Conservation (phyloP, 768 basidiomycete genomes). For the Xerocomus potaroensis region DNA sequence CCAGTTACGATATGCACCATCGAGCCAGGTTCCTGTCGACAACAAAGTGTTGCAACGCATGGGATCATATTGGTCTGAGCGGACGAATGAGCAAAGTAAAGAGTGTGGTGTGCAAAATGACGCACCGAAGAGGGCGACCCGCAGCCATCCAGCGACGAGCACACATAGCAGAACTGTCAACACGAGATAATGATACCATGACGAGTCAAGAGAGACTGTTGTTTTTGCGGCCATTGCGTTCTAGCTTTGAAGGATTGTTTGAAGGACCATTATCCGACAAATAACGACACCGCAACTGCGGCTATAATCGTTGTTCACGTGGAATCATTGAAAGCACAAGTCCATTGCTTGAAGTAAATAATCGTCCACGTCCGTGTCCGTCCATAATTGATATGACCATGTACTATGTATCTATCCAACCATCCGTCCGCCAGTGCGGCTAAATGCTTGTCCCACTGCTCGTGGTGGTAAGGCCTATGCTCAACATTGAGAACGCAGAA, state of each 20-base stretch:
- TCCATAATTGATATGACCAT: neutral
- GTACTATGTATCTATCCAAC: constrained; percentile 1
- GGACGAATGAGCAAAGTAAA: constrained; percentile 1
- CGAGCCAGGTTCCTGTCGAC: constrained; percentile 75
- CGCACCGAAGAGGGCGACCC: constrained; percentile 44
- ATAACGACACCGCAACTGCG: neutral
- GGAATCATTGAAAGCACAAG: too few relatives aligned
- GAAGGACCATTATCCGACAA: neutral
- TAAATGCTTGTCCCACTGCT: constrained; percentile 30
- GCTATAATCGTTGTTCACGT: neutral
- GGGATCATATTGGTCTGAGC: constrained; percentile 66
- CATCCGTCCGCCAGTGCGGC: neutral
- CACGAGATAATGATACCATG: constrained; percentile 50
- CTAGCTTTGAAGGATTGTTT: neutral
- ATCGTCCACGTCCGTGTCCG: constrained; percentile 14
- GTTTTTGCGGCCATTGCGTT: constrained; percentile 24
- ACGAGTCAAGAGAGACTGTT: constrained; percentile 37
- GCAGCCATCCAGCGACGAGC: constrained; percentile 40
- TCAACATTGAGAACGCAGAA: constrained; percentile 2
- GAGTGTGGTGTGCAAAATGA: constrained; percentile 1
- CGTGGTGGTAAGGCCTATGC: constrained; percentile 28
- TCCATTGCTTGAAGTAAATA: constrained; percentile 1
- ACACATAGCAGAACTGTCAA: constrained; percentile 37
- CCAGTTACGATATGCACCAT: constrained; percentile 64
- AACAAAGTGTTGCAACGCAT: constrained; percentile 69